These are phyloP conservation scores for Parastagonospora avenae DNA, from an alignment of 2,329 filamentous ascomycete species.

Conservation along the genomic window DNA sequence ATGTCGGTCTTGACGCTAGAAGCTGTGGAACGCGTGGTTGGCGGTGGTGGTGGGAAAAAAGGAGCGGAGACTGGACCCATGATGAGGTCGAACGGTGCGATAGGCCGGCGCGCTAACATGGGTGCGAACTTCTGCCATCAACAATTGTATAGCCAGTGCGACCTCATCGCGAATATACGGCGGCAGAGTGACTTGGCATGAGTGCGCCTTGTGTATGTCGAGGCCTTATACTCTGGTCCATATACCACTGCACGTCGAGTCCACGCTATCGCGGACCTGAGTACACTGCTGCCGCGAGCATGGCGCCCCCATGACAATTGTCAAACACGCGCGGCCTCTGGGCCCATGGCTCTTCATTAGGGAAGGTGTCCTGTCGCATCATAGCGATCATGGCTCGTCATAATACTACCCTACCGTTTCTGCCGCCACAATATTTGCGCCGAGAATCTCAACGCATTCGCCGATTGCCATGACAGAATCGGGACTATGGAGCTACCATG, in stretches of 20 bases:
- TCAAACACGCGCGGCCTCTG: slow-evolving; percentile 11
- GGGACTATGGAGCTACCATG: neutral
- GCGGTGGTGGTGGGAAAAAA: slow-evolving; percentile 4
- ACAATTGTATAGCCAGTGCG: neutral
- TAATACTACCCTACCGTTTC: neutral
- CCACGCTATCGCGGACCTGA: too few relatives aligned
- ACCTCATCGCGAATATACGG: too few relatives aligned
- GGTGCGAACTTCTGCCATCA: slow-evolving; percentile 1
- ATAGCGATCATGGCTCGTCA: slow-evolving; percentile 1
- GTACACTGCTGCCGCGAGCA: neutral
- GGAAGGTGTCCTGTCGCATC: slow-evolving; percentile 7
- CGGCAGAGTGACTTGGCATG: too few relatives aligned
- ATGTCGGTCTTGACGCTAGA: neutral
- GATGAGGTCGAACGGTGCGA: slow-evolving; percentile 2
- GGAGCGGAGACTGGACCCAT: slow-evolving; percentile 7
- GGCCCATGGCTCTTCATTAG: slow-evolving; percentile 1
- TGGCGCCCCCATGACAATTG: slow-evolving; percentile 4
- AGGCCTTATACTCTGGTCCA: too few relatives aligned
- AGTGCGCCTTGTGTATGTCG: too few relatives aligned
- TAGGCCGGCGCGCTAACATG: neutral
- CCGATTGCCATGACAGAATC: neutral
- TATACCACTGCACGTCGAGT: too few relatives aligned
- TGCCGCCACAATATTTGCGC: neutral
- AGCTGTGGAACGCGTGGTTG: slow-evolving; percentile 1
- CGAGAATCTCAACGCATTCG: slow-evolving; percentile 1